phyloP scores from a whole-genome alignment of 176 grass and related monocot species.

The Rhynchospora breviuscula region DNA sequence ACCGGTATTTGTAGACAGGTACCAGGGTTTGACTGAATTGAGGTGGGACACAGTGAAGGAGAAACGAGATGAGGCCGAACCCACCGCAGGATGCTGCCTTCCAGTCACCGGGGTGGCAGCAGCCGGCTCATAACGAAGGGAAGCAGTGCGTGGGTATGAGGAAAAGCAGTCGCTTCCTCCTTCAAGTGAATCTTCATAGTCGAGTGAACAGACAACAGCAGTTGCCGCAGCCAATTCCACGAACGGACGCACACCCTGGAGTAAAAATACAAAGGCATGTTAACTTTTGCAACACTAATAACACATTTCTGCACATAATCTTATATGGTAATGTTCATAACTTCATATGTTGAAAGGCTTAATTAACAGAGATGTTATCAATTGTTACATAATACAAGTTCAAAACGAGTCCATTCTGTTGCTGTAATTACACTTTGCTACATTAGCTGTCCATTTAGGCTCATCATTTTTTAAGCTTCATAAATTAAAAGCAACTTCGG shows the following conservation, averaged over 20 bases:
- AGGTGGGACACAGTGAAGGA: conserved; percentile 66
- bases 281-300: neutral
- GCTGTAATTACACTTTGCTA: neutral
- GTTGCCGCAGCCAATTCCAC: conserved; percentile 64
- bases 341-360: neutral
- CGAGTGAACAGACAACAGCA: conserved; percentile 65
- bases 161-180: conserved; percentile 47
- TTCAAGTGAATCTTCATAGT: conserved; percentile 90
- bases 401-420: neutral
- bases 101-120: conserved; percentile 10
- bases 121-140: conserved; percentile 68
- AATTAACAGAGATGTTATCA: neutral
- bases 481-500: neutral
- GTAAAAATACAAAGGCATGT: neutral
- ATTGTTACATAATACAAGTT: neutral
- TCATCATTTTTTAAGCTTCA: neutral
- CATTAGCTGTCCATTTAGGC: neutral
- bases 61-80: conserved; percentile 89
- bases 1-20: conserved; percentile 65
- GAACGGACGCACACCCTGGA: conserved; percentile 74
- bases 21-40: conserved; percentile 96
- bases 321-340: too few relatives aligned
- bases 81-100: conserved; percentile 17
- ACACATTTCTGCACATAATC: neutral
- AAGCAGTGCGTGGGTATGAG: conserved; percentile 73